Evolutionary conservation across 2,329 filamentous ascomycete genomes (phyloP), one percentile per base, ranked within the genome.

Genomic region (Botrytis cinerea): DNA sequence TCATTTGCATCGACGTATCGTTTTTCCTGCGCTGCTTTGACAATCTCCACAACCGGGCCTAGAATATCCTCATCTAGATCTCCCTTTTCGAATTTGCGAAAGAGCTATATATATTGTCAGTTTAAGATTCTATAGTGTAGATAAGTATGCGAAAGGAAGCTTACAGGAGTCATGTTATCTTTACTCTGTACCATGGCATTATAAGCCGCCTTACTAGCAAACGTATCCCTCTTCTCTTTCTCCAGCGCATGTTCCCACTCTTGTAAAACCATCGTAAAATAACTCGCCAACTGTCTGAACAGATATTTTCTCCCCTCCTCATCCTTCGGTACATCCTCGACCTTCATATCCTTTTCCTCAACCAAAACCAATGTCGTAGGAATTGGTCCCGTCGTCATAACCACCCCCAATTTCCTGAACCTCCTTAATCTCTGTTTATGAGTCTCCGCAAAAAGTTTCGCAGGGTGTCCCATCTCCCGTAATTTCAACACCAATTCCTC

Each of bases 1-100:
- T 99, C 93, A 81, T 98, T 98, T 48, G 96, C 96, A 83, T 98
- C 93, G 64, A 99, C 95, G 81, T 99, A 99, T 76, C 93, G 90
- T 74, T 94, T 89, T 81, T 94, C 91, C 83, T 99, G 96, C 6
- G 95, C 94, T 40, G 94, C 93, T 79, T 93, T 88, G 45, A 98
- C 95, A 77, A 99, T 98, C 83, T 98, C 94, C 22, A 97, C 89
- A 14, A 99, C 89, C 32, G 95, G 93, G 73, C 91, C 89, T 40
- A 98, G 85, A 48, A 97, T 88, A 54, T 90, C 90, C 76, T 95
- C 90, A 76, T 96, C 92, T 10, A 98, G 83, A 72, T 95, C 92
- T 35, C 87, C 89, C 75, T 91, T 91, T 82, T 98, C 95, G 75
- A 99, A 91, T 79, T 94, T 94, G 73, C 92, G 92, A 83, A 98